Base-by-base conservation (phyloP, 2,329 filamentous ascomycete genomes). In the Pseudocercospora vitis region DNA sequence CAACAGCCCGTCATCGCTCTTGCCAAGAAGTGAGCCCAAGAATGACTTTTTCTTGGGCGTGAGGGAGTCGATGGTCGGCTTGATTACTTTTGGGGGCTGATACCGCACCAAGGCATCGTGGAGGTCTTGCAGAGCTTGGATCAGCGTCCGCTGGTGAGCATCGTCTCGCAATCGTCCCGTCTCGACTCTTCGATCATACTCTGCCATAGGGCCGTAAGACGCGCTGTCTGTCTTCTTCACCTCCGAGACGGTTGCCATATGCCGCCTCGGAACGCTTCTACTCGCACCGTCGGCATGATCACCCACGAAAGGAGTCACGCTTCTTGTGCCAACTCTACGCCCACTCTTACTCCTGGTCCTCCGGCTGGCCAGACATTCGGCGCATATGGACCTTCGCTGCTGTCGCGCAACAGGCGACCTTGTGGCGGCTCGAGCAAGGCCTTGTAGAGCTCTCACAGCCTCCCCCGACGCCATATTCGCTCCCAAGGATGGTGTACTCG, bases 121-220 rank as follows among this genome's bases (percentile, higher is more conserved):
- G 9, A 99, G 83, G 68, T 91, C 85, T 73, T 99, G 90, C 4
- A 99, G 79, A 65, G 83, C 88, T 68, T 94, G 83, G 63, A 99
- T 91, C 63, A 99, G 92, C 35, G 85, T 86, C 79, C 94, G 79
- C 72, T 99, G 94, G 73, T 96, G 89, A 60, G 90, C 84, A 70
- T 99, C 94, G 70, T 97, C 89, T 60, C 87, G 82, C 60, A 99
- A 71, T 45, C 82, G 77, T 8, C 91, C 89, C 37, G 78, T 75
- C 42, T 84, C 78, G 7, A 99, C 91, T 42, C 92, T 83, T 55
- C 81, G 78, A 70, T 96, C 87, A 71, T 99, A 99, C 72, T 97
- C 92, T 60, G 85, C 81, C 66, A 97, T 80, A 2, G 94, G 94
- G 0, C 91, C 91, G 26, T 50, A 51, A n/a, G 55, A 50, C 3